Base-by-base conservation (phyloP, 345 rosid genomes). In the Angophora floribunda region DNA sequence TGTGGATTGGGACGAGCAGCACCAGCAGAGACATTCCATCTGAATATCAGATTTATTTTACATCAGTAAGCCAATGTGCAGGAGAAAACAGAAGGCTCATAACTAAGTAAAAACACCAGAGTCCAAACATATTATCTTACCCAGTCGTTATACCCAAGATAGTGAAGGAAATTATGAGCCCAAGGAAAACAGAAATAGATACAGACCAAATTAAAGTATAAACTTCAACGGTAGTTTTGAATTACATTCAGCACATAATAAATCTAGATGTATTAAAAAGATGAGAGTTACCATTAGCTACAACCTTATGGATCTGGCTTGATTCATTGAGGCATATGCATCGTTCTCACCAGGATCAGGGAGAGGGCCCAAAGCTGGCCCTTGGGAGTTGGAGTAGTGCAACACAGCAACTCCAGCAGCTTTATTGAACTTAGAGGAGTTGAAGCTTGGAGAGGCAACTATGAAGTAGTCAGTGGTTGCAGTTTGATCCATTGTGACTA, bases 251-350 rank as follows among this genome's bases (percentile, higher is more conserved):
- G 36, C 5, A 21, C 51, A 28, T 59, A 41, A 87, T 87, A 41
- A 80, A 52, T 15, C 47, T 19, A 13, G 51, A 52, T 59, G 87
- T 26, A 70, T 22, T 22, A 24, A 51, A 87, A 22, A 49, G 26
- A 53, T 30, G 75, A 52, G 88, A 65, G 88, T 75, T 75, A 75
- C 84, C 84, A 75, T 75, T 41, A 49, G 89, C 90, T 89, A 90
- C 94, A 93, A 97, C 99, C 99, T 96, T 97, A 96, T 96, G 88
- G 99, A 97, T 90, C 99, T 92, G 88, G 99, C 99, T 95, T 96
- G 99, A 94, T 93, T 97, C 97, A 97, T 97, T 90, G 99, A 97
- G 95, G 95, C 95, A 94, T 51, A 95, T 28, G 94, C 86, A 91
- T 95, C 98, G 36, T 85, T 87, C 91, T 91, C 97, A 92, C 90